A percentile compares a stretch with the other conserved stretches of the same genome.
phyloP scores from a whole-genome alignment of 2,329 filamentous ascomycete genomes.

The Paradendryphiella salina region DNA sequence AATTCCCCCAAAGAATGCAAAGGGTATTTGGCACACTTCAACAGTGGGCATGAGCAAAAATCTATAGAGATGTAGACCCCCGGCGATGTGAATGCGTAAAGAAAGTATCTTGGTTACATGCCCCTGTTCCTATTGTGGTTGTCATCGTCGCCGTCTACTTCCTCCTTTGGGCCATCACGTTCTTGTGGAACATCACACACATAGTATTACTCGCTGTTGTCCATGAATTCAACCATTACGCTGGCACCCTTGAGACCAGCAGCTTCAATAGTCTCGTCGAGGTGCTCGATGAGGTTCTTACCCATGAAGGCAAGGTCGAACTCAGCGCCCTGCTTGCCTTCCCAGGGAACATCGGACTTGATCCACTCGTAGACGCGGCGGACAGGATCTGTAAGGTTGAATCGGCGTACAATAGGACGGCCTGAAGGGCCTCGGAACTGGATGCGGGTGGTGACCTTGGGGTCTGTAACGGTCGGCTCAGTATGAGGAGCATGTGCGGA shows the following conservation, averaged over 20 bases:
- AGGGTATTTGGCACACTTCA: slow-evolving; percentile 12
- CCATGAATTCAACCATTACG: slow-evolving; percentile 85
- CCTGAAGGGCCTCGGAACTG: slow-evolving; percentile 78
- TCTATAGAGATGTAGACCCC: slow-evolving; percentile 10
- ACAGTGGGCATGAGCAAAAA: slow-evolving; percentile 8
- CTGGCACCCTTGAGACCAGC: slow-evolving; percentile 89
- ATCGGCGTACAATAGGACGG: slow-evolving; percentile 82
- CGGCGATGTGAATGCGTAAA: background rate
- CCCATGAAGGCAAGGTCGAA: slow-evolving; percentile 92
- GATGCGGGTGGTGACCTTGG: slow-evolving; percentile 77
- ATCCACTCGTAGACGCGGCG: slow-evolving; percentile 93
- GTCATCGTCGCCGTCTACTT: background rate
- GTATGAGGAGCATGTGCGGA: slow-evolving; percentile 71
- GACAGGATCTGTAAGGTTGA: slow-evolving; percentile 74
- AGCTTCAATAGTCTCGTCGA: slow-evolving; percentile 75
- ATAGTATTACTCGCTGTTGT: slow-evolving; percentile 18
- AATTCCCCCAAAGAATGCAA: slow-evolving; percentile 11
- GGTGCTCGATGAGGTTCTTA: slow-evolving; percentile 75
- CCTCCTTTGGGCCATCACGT: background rate
- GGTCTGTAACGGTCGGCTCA: slow-evolving; percentile 71
- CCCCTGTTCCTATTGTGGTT: background rate
- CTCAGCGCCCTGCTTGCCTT: slow-evolving; percentile 73
- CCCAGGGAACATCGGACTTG: slow-evolving; percentile 78
- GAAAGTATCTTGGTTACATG: background rate
- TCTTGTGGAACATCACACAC: background rate